These are phyloP conservation scores for Gracilaria gracilis DNA, from an alignment of 23 red algal genomes.

Conservation along the genomic window DNA sequence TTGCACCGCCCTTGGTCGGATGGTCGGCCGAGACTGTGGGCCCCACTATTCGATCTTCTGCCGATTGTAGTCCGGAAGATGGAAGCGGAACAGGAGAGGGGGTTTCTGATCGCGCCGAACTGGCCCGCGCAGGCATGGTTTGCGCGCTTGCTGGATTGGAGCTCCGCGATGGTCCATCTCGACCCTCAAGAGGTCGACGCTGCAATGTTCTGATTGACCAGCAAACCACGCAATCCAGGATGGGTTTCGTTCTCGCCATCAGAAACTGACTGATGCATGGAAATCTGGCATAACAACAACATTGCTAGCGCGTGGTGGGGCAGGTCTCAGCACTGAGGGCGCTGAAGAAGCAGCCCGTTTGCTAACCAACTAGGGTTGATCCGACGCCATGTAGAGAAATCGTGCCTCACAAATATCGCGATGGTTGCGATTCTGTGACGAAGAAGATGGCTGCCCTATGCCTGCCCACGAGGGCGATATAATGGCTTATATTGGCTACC, in stretches of 20 bases:
- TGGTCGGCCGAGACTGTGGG: not conserved
- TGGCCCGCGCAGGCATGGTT: conserved; percentile 47
- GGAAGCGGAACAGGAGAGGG: not conserved
- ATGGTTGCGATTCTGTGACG: conserved; percentile 25
- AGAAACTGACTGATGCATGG: not conserved
- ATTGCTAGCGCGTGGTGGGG: not conserved
- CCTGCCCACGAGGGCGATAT: no score
- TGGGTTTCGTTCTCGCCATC: not conserved
- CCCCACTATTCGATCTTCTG: conserved; percentile 11
- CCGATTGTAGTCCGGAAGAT: not conserved
- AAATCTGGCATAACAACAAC: not conserved
- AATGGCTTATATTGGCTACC: no score
- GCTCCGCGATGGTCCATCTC: not conserved
- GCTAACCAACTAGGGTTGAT: not conserved
- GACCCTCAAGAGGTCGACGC: not conserved
- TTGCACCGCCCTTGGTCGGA: not conserved
- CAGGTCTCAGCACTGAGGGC: not conserved
- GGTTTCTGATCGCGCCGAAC: conserved; percentile 8
- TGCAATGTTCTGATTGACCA: not conserved
- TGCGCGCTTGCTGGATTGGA: not conserved
- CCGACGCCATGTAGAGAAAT: not conserved
- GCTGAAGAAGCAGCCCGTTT: conserved; percentile 11
- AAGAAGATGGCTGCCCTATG: not conserved
- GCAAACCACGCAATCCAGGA: not conserved
- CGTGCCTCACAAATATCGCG: not conserved